Evolutionary conservation across 306 rosid species (phyloP), one percentile per base, ranked within the genome.

Genomic region (Prunus armeniaca): DNA sequence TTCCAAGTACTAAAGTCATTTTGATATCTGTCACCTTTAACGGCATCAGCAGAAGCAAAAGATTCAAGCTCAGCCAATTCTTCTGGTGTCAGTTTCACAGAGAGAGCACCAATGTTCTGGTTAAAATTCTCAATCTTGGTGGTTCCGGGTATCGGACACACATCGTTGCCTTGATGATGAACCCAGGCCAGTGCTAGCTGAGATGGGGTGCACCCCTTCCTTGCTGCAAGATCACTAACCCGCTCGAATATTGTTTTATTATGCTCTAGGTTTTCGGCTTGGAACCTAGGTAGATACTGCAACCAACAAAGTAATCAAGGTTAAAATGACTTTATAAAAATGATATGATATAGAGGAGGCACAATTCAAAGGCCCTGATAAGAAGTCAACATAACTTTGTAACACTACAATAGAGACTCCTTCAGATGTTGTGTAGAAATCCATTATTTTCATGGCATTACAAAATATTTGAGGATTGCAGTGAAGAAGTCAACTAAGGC

Each of bases 111-210:
- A 3, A 89, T 82, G 64, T 93, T 93, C 58, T 89, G 81, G 61
- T 91, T 76, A 0, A 93, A 68, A 82, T 91, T 89, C 76, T 78
- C 83, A 17, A 85, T 73, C 79, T 91, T 89, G 4, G 98, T 93
- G 45, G 98, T 93, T 85, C 98, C 96, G 0, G 98, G 98, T 18
- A 88, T 90, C 0, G 93, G 91, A 45, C 88, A 83, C 68, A 88
- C 91, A 4, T 88, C 93, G 2, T 80, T 86, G 27, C 96, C 93
- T 61, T 90, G 90, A 73, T 91, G 91, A 45, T 85, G 93, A 81
- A 88, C 81, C 93, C 90, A 91, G 2, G 93, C 90, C 69, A 88
- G 38, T 19, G 90, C 91, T 45, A 87, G 87, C 66, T 88, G 93
- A 19, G 96, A 45, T 1, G 91, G 75, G 19, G 91, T 87, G 80